These are phyloP conservation scores for Aspergillus proliferans DNA, from an alignment of 2,329 filamentous ascomycete genomes.

Conservation along the genomic window DNA sequence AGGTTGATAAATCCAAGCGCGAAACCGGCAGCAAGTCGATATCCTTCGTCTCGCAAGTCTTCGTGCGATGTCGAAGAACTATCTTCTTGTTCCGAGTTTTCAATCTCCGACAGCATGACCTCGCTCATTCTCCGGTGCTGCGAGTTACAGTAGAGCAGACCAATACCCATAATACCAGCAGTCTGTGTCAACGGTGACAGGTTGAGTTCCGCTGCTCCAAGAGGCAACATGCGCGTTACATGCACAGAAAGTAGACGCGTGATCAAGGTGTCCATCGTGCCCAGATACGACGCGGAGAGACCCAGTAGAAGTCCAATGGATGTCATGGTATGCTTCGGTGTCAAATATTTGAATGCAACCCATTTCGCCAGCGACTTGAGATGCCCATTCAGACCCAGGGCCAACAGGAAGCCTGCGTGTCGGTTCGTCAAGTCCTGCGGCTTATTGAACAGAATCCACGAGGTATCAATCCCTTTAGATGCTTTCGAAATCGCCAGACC, in stretches of 20 bases:
- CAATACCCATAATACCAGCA: slow-evolving; percentile 94
- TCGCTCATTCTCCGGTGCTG: slow-evolving; percentile 98
- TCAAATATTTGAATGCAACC: slow-evolving; percentile 99
- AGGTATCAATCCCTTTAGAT: slow-evolving; percentile 92
- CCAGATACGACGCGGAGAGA: slow-evolving; percentile 85
- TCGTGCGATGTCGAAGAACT: slow-evolving; percentile 57
- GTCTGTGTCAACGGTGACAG: slow-evolving; percentile 90
- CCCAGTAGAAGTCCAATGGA: slow-evolving; percentile 92
- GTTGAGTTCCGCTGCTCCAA: slow-evolving; percentile 88
- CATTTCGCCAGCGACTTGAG: slow-evolving; percentile 92
- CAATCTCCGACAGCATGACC: slow-evolving; percentile 96
- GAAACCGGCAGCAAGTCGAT: slow-evolving; percentile 88
- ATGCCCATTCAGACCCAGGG: slow-evolving; percentile 88
- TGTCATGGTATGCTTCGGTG: slow-evolving; percentile 98
- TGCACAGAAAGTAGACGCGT: slow-evolving; percentile 91
- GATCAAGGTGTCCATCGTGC: slow-evolving; percentile 94
- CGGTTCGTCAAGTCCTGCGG: slow-evolving; percentile 86
- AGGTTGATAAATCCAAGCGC: slow-evolving; percentile 92
- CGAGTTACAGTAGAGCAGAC: slow-evolving; percentile 85
- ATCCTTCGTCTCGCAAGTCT: slow-evolving; percentile 85
- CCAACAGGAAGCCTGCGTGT: slow-evolving; percentile 90
- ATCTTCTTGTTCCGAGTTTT: slow-evolving; percentile 78
- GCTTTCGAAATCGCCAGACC: slow-evolving; percentile 84
- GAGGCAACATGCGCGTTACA: slow-evolving; percentile 87
- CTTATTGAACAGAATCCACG: slow-evolving; percentile 98